Base-by-base conservation (phyloP, 2,329 filamentous ascomycete genomes). In the Ophiostoma montium region DNA sequence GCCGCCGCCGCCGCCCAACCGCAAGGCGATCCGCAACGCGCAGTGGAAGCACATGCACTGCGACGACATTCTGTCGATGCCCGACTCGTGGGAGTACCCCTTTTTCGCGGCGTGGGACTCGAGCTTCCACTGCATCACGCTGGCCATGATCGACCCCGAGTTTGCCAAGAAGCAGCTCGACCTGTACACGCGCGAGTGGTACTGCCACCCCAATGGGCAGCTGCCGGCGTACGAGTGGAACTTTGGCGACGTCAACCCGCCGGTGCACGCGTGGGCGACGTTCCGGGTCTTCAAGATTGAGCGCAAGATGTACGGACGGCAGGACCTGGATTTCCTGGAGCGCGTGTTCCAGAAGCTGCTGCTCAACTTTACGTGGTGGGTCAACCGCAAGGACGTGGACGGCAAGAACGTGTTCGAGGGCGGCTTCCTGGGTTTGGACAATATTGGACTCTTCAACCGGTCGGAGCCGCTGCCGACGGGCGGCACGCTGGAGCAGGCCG, bases 301-400 rank as follows among this genome's bases (percentile, higher is more conserved):
- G 70, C 82, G 92, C 57, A 96, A 96, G 69, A 79, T 96, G 71
- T 96, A 95, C 59, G 92, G 90, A 36, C 80, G 86, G 32, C 87
- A 95, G 61, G 90, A 96, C 62, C 71, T 95, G 31, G 92, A 96
- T 65, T 96, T 95, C 66, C 74, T 96, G 10, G 90, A 96, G 70
- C 79, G 90, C 18, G 88, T 95, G 5, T 96, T 96, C 70, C 92
- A 96, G 62, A 96, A 96, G 65, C 67, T 96, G 52, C 71, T 96
- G 21, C 72, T 96, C 54, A 96, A 96, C 68, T 96, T 96, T 64
- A 96, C 92, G 4, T 96, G 92, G 92, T 96, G 90, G 90, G 90
- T 95, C 18, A 96, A 96, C 63, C 84, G 90, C 51, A 96, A 96
- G 66, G 90, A 96, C 59, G 75, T 76, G 11, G 86, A 95, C 10